Conservation (phyloP, 2,329 filamentous ascomycete species). For the Dryadomyces quercus-mongolicae region DNA sequence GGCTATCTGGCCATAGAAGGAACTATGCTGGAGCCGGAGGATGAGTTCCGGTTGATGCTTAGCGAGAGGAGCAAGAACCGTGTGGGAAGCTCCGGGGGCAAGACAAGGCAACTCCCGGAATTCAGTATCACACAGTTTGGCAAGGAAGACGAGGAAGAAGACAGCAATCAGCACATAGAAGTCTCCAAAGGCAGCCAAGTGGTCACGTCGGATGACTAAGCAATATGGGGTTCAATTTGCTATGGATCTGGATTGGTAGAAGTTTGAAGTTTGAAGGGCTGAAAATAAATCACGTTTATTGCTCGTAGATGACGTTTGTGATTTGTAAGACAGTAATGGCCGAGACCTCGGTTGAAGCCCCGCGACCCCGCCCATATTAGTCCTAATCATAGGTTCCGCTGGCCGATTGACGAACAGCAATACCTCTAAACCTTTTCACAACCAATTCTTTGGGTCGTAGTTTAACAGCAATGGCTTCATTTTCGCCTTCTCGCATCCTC, state of each 20-base stretch:
- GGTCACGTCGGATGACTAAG: slow-evolving; percentile 15
- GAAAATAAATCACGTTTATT: no score
- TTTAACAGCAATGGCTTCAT: slow-evolving; percentile 6
- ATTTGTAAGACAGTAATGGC: no score
- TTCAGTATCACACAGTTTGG: slow-evolving; percentile 46
- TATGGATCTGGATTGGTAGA: not conserved
- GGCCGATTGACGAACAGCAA: not conserved
- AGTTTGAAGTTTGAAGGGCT: not conserved
- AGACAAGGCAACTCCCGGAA: slow-evolving; percentile 28
- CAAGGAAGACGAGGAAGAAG: slow-evolving; percentile 29
- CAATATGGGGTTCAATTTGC: no score
- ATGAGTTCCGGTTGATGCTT: slow-evolving; percentile 48
- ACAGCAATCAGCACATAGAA: slow-evolving; percentile 23
- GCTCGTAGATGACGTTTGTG: no score
- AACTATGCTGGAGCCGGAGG: slow-evolving; percentile 62
- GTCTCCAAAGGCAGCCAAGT: slow-evolving; percentile 22
- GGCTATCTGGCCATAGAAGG: slow-evolving; percentile 80
- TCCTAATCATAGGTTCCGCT: not conserved
- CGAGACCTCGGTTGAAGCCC: not conserved
- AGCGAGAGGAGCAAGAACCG: slow-evolving; percentile 35
- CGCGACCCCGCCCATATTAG: not conserved
- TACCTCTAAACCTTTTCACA: not conserved
- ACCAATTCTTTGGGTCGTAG: no score
- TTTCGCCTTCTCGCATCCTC: slow-evolving; percentile 9
- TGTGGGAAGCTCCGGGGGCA: slow-evolving; percentile 23